Percentiles rank a stretch among this genome's conserved stretches.
phyloP scores from a whole-genome alignment of 148 eudicot genomes.

The Rhododendron kiyosumense region DNA sequence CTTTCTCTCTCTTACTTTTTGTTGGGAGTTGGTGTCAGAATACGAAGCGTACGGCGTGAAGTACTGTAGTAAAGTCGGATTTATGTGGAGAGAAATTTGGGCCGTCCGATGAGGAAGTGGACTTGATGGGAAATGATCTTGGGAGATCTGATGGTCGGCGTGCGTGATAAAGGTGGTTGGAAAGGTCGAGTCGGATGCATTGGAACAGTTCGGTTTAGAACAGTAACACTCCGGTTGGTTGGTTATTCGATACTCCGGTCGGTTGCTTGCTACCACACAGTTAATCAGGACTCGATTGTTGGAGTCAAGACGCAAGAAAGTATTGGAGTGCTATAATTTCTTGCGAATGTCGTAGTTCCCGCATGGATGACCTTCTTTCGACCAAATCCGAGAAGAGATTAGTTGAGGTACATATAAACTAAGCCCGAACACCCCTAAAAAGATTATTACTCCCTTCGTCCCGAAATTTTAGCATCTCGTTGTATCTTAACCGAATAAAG shows the following conservation, averaged over 20 bases:
- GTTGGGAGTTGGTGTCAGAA: constrained; percentile 1
- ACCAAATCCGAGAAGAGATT: accelerated
- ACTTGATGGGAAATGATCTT: background rate
- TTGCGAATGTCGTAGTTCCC: too few species aligned
- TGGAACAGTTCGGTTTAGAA: background rate
- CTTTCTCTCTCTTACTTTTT: constrained; percentile 4
- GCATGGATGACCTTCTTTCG: too few species aligned
- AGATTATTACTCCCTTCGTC: too few species aligned
- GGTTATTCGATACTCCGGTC: too few species aligned
- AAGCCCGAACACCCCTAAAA: too few species aligned
- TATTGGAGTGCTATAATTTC: too few species aligned
- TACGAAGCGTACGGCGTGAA: constrained; percentile 6
- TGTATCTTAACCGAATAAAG: too few species aligned
- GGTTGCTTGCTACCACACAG: background rate
- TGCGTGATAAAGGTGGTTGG: background rate
- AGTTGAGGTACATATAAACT: too few species aligned
- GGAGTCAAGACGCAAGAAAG: too few species aligned
- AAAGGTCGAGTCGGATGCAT: background rate
- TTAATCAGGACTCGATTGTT: too few species aligned
- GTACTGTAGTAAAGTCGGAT: background rate
- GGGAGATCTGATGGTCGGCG: background rate
- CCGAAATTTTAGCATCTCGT: too few species aligned
- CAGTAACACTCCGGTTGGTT: too few species aligned
- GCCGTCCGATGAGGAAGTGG: background rate
- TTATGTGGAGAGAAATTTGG: background rate